phyloP scores from a whole-genome alignment of 2,329 filamentous ascomycete genomes.

The Allantophomopsis cytisporea region DNA sequence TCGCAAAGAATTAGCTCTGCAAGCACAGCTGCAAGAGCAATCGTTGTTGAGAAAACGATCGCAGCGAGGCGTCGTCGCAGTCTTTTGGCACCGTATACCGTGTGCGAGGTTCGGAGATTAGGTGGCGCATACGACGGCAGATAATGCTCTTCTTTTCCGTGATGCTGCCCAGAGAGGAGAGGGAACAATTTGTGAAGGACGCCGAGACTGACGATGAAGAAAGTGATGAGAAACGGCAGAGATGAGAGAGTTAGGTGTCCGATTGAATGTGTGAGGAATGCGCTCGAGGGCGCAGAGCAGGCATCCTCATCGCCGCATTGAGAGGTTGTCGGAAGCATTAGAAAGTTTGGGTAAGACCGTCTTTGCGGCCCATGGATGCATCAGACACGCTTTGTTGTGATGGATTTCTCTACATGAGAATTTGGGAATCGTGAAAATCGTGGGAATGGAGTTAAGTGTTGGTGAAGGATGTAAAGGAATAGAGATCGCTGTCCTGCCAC shows the following conservation, averaged over 20 bases:
- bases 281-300: too few relatives aligned
- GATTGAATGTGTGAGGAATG: too few relatives aligned
- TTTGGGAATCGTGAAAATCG: too few relatives aligned
- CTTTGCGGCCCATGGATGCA: too few relatives aligned
- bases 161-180: conserved; percentile 43
- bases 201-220: conserved; percentile 45
- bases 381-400: too few relatives aligned
- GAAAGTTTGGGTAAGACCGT: too few relatives aligned
- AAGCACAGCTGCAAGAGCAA: conserved; percentile 64
- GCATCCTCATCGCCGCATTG: too few relatives aligned
- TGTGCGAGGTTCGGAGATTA: conserved; percentile 42
- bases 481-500: too few relatives aligned
- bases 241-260: conserved; percentile 35
- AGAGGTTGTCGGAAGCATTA: too few relatives aligned
- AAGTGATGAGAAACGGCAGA: conserved; percentile 58
- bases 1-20: conserved; percentile 75
- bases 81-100: conserved; percentile 40
- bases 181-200: conserved; percentile 61
- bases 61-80: conserved; percentile 38
- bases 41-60: conserved; percentile 60
- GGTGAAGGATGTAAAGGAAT: too few relatives aligned
- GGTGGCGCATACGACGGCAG: conserved; percentile 49
- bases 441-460: too few relatives aligned
- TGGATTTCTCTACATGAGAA: too few relatives aligned
- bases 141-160: conserved; percentile 40